These are phyloP conservation scores for Salisapilia sapeloensis DNA, from an alignment of 352 stramenopile genomes.

Conservation along the genomic window DNA sequence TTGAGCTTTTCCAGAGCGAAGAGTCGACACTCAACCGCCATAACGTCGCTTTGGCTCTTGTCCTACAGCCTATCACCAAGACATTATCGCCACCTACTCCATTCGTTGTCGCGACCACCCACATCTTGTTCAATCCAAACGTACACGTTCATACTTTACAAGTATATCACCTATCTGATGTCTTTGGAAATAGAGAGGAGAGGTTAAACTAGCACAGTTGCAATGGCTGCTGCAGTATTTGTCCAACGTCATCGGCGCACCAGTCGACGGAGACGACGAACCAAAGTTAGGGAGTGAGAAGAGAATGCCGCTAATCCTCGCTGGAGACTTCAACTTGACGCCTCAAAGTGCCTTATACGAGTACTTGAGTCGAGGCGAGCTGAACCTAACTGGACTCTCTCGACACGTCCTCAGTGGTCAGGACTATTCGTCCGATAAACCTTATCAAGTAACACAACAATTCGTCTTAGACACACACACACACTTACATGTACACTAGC, in stretches of 20 bases:
- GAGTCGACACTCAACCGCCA: conserved; percentile 32
- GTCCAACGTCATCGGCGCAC: conserved; percentile 5
- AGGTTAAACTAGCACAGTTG: conserved; percentile 48
- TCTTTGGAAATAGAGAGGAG: conserved; percentile 18
- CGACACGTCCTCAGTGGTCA: conserved; percentile 30
- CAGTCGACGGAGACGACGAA: not conserved
- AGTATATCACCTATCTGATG: not conserved
- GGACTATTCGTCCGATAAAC: conserved; percentile 6
- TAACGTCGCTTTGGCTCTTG: conserved; percentile 32
- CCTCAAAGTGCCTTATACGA: conserved; percentile 49
- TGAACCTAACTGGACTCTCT: conserved; percentile 23
- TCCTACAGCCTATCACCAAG: conserved; percentile 14
- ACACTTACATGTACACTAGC: too few relatives aligned
- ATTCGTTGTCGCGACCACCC: conserved; percentile 44
- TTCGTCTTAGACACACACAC: too few relatives aligned
- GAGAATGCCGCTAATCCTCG: conserved; percentile 32
- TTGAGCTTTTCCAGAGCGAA: conserved; percentile 24
- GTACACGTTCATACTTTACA: conserved; percentile 8
- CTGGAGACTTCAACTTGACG: conserved; percentile 49
- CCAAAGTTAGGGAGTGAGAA: conserved; percentile 1
- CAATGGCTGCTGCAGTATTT: conserved; percentile 23
- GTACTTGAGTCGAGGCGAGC: conserved; percentile 20
- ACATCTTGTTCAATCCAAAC: conserved; percentile 54
- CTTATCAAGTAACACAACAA: conserved; percentile 12
- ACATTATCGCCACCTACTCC: conserved; percentile 5